Conservation (phyloP, 164 flowering plant species). For the Tinospora cordifolia region DNA sequence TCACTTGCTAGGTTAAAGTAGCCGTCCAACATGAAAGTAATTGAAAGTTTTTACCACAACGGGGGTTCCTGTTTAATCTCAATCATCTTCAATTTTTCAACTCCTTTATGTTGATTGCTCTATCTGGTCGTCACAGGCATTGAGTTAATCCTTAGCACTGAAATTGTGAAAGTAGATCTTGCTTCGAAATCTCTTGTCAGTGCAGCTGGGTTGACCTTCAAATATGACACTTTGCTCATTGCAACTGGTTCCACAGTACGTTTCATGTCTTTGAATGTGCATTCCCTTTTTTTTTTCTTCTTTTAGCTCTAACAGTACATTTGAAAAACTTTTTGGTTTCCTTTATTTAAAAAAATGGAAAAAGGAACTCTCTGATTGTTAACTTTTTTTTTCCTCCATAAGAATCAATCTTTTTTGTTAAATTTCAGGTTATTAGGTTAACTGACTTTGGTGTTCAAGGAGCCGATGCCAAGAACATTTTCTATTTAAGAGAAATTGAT, state of each 20-base stretch:
- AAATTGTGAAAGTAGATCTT: slow-evolving; percentile 85
- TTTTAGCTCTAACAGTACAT: background rate
- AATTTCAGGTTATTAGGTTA: slow-evolving; percentile 67
- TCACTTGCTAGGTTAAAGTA: background rate
- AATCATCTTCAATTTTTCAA: too few species aligned
- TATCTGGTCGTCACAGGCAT: slow-evolving; percentile 47
- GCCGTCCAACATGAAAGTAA: background rate
- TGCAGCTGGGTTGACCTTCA: slow-evolving; percentile 61
- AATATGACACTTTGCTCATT: slow-evolving; percentile 54
- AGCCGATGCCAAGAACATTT: slow-evolving; percentile 83
- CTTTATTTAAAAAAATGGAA: background rate
- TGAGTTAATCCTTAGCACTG: slow-evolving; percentile 76
- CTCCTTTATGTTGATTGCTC: too few species aligned
- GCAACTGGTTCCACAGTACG: slow-evolving; percentile 87
- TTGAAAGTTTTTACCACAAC: background rate
- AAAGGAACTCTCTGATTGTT: background rate
- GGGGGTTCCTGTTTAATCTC: background rate
- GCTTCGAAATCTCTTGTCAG: slow-evolving; percentile 69
- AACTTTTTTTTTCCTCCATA: background rate
- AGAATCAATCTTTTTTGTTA: background rate
- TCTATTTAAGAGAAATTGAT: slow-evolving; percentile 88
- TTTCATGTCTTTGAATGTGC: background rate
- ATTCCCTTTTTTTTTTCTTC: background rate
- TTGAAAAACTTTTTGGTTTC: too few species aligned
- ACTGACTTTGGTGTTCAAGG: slow-evolving; percentile 88